Evolutionary conservation across 2,329 filamentous ascomycete species (phyloP).

Genomic region (Colletotrichum falcatum): DNA sequence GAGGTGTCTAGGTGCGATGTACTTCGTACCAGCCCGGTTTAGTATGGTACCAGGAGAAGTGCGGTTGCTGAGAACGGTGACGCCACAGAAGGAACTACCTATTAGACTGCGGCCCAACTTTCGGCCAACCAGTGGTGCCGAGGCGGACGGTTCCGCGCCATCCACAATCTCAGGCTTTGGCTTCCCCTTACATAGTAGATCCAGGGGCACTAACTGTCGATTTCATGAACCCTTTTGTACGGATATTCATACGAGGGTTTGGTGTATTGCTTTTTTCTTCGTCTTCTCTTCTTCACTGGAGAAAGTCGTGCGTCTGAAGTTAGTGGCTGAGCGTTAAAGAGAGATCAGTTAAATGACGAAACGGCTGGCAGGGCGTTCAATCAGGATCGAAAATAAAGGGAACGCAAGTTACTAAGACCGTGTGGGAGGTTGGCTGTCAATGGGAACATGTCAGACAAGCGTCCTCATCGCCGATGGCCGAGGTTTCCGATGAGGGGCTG

Average conservation of each 20-base stretch:
- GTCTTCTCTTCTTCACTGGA: not conserved
- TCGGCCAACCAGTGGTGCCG: conserved; percentile 23
- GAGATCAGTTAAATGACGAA: conserved; percentile 14
- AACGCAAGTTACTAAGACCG: conserved; percentile 12
- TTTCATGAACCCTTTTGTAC: conserved; percentile 11
- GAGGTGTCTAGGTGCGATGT: too few relatives aligned
- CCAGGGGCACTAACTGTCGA: conserved; percentile 1
- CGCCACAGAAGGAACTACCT: conserved; percentile 23
- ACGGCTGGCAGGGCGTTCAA: conserved; percentile 2
- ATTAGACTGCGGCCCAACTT: not conserved
- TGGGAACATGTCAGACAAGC: conserved; percentile 20
- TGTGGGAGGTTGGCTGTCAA: conserved; percentile 7
- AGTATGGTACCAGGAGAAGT: conserved; percentile 25
- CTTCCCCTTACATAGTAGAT: too few relatives aligned
- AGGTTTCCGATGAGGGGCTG: conserved; percentile 17
- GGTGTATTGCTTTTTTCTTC: conserved; percentile 2
- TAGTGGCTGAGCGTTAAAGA: conserved; percentile 11
- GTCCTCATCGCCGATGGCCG: conserved; percentile 18
- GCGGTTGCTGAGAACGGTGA: conserved; percentile 30
- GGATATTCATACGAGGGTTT: conserved; percentile 6
- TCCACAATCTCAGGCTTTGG: conserved; percentile 29
- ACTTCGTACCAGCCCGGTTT: conserved; percentile 30
- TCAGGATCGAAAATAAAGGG: conserved; percentile 16
- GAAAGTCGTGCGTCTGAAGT: conserved; percentile 10
- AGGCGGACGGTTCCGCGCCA: conserved; percentile 36